Conservation (phyloP, 208 protist species). For the Trypanosoma caninum region DNA sequence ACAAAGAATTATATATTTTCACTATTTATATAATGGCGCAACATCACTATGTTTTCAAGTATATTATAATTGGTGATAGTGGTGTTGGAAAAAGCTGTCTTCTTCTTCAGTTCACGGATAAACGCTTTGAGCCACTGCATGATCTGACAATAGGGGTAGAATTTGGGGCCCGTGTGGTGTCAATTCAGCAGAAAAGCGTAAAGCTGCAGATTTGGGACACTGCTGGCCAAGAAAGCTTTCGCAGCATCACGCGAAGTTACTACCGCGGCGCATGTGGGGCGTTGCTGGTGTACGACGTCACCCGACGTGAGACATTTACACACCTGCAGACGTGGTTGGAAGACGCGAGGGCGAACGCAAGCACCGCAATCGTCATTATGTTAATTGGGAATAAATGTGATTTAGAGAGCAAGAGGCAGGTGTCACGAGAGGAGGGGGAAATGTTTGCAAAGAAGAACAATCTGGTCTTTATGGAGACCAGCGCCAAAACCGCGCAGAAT, state of each 20-base stretch:
- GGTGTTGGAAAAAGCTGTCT: constrained; percentile 99
- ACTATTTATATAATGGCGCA: constrained; percentile 31
- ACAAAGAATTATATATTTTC: neutral
- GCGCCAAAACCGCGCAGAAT: constrained; percentile 97
- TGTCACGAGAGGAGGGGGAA: constrained; percentile 95
- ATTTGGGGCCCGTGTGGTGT: constrained; percentile 97
- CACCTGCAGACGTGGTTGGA: constrained; percentile 97
- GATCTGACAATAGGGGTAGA: constrained; percentile 99
- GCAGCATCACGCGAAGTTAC: constrained; percentile 99
- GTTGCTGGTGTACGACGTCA: constrained; percentile 99
- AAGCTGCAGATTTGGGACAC: constrained; percentile 99
- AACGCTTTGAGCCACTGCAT: constrained; percentile 98
- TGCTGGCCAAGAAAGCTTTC: constrained; percentile 96
- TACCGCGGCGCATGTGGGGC: constrained; percentile 98
- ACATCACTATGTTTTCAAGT: constrained; percentile 94
- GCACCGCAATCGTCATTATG: constrained; percentile 97
- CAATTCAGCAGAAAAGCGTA: constrained; percentile 94
- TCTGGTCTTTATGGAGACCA: constrained; percentile 98
- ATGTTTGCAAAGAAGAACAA: constrained; percentile 94
- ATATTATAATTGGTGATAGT: constrained; percentile 97
- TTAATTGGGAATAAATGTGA: constrained; percentile 99
- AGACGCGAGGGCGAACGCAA: constrained; percentile 95
- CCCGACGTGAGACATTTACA: constrained; percentile 95
- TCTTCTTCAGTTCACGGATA: constrained; percentile 98
- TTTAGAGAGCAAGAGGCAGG: constrained; percentile 90